Conservation (phyloP, 2,329 filamentous ascomycete species). For the Cryoendolithus antarcticus region DNA sequence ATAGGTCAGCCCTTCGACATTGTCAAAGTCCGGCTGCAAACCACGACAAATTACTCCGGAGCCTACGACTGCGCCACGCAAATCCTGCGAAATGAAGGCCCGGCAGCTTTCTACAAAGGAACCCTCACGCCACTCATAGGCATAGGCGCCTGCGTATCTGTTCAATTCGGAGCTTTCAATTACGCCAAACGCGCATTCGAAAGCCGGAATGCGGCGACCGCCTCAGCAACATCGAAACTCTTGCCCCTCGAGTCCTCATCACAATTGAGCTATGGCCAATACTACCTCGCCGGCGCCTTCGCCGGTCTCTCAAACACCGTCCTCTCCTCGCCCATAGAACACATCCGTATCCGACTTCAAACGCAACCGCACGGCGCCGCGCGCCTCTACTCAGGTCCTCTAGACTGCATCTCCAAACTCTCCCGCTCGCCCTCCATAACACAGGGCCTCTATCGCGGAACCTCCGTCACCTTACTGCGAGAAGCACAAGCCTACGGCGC, state of each 20-base stretch:
- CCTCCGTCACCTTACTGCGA: constrained; percentile 70
- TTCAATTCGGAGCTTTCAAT: constrained; percentile 97
- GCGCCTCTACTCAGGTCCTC: constrained; percentile 67
- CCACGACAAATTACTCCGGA: constrained; percentile 65
- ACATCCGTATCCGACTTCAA: constrained; percentile 89
- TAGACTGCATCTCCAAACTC: constrained; percentile 85
- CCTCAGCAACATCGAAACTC: not conserved
- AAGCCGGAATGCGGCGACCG: constrained; percentile 47
- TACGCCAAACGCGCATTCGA: constrained; percentile 80
- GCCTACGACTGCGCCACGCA: constrained; percentile 69
- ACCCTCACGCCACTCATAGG: constrained; percentile 88
- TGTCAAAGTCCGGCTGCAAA: constrained; percentile 94
- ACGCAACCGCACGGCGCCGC: constrained; percentile 81
- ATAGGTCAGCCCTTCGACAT: constrained; percentile 77
- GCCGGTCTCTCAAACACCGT: constrained; percentile 82
- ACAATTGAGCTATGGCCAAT: constrained; percentile 62
- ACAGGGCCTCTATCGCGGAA: constrained; percentile 71
- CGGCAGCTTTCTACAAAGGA: constrained; percentile 93
- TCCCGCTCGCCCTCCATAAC: constrained; percentile 55
- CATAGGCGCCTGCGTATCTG: constrained; percentile 88
- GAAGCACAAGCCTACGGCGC: constrained; percentile 91
- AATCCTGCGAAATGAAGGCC: constrained; percentile 80
- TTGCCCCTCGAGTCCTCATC: too few species aligned
- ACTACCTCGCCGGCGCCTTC: constrained; percentile 82
- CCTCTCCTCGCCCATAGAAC: constrained; percentile 86